These are phyloP conservation scores for Termitomyces sp. DNA, from an alignment of 768 basidiomycete genomes.

Conservation along the genomic window DNA sequence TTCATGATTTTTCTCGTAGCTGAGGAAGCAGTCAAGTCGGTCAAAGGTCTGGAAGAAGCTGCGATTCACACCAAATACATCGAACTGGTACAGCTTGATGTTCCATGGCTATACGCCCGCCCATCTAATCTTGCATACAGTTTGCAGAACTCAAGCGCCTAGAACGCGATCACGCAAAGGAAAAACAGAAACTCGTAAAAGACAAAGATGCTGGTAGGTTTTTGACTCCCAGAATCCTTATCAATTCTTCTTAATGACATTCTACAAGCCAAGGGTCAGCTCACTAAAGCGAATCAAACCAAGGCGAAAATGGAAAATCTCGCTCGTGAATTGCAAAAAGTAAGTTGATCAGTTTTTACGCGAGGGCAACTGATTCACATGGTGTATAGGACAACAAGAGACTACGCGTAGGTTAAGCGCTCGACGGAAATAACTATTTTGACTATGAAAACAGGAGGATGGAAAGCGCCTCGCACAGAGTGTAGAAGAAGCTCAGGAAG, in stretches of 20 bases:
- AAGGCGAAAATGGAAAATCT: conserved; percentile 89
- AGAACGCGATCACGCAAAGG: conserved; percentile 86
- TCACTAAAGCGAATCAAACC: conserved; percentile 84
- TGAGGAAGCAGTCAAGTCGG: conserved; percentile 83
- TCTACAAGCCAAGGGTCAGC: conserved; percentile 65
- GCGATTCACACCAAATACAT: conserved; percentile 83
- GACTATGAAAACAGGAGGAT: conserved; percentile 56
- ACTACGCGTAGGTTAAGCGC: conserved; percentile 53
- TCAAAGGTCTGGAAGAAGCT: conserved; percentile 78
- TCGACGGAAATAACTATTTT: conserved; percentile 8
- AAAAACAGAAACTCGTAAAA: conserved; percentile 86
- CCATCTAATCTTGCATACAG: conserved; percentile 32
- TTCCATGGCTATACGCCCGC: conserved; percentile 12
- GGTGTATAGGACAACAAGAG: conserved; percentile 76
- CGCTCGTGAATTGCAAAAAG: conserved; percentile 86
- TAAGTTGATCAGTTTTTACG: conserved; percentile 21
- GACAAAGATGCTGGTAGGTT: conserved; percentile 81
- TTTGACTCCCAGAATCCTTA: background rate
- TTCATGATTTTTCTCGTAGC: conserved; percentile 35
- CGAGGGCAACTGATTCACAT: conserved; percentile 5
- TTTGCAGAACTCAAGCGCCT: conserved; percentile 84
- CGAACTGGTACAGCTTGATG: conserved; percentile 58
- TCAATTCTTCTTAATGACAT: background rate
- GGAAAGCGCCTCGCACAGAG: conserved; percentile 73
- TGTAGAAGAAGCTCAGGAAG: conserved; percentile 84